A percentile compares a stretch with the other conserved stretches of the same genome.
phyloP scores from a whole-genome alignment of 78 protist genomes.

The Tieghemostelium lacteum region DNA sequence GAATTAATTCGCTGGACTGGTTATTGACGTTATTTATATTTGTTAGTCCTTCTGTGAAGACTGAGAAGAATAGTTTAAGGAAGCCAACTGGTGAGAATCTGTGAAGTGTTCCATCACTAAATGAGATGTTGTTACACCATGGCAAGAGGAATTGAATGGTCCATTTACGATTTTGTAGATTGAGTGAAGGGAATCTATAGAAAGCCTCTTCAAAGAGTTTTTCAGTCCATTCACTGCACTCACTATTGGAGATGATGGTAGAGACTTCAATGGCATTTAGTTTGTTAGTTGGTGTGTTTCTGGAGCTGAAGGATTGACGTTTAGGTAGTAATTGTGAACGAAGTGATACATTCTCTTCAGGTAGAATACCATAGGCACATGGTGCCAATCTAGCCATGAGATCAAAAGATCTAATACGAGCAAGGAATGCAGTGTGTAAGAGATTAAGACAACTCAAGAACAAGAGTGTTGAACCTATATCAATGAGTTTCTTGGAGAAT shows the following conservation, averaged over 20 bases:
- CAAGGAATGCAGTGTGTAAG: slow-evolving; percentile 56
- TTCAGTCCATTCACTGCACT: slow-evolving; percentile 60
- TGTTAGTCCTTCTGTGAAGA: not conserved
- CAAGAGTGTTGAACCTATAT: slow-evolving; percentile 41
- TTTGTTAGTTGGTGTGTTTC: slow-evolving; percentile 60
- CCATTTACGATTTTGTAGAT: slow-evolving; percentile 34
- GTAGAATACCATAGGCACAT: slow-evolving; percentile 27
- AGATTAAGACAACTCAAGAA: slow-evolving; percentile 35
- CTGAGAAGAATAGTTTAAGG: slow-evolving; percentile 19
- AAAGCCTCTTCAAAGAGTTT: slow-evolving; percentile 62
- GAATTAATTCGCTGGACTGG: slow-evolving; percentile 16
- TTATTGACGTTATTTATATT: slow-evolving; percentile 1
- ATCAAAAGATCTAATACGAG: slow-evolving; percentile 67
- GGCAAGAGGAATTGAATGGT: slow-evolving; percentile 55
- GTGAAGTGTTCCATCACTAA: slow-evolving; percentile 12
- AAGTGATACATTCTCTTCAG: slow-evolving; percentile 23
- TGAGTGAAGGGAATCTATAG: slow-evolving; percentile 14
- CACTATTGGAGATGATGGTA: slow-evolving; percentile 2
- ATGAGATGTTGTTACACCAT: slow-evolving; percentile 47
- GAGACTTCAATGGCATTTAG: slow-evolving; percentile 50
- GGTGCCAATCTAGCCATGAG: slow-evolving; percentile 55
- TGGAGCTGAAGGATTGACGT: slow-evolving; percentile 50
- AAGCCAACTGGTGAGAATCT: slow-evolving; percentile 32
- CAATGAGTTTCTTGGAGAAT: slow-evolving; percentile 26
- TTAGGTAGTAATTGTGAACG: slow-evolving; percentile 47